phyloP scores from a whole-genome alignment of 1,284 basidiomycete species.

The Ustilago tritici region DNA sequence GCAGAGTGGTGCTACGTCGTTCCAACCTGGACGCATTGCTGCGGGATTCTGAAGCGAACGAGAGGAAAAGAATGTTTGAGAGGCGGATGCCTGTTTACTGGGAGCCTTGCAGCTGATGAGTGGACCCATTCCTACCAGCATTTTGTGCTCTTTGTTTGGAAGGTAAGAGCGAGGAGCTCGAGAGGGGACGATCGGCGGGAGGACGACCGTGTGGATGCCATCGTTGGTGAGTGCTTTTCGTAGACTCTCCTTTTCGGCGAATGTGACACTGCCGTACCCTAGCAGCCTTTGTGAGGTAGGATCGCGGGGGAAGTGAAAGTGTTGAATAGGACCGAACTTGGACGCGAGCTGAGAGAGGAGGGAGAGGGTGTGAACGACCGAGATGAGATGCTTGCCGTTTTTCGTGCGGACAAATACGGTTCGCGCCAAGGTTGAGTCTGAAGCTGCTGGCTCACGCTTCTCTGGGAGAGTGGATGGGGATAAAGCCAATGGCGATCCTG shows the following conservation, averaged over 20 bases:
- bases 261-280: slow-evolving; percentile 49
- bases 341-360: slow-evolving; percentile 37
- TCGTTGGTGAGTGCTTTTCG: slow-evolving; percentile 40
- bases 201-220: slow-evolving; percentile 27
- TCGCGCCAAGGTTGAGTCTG: slow-evolving; percentile 16
- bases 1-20: slow-evolving; percentile 39
- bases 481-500: background rate
- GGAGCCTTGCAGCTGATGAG: slow-evolving; percentile 34
- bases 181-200: slow-evolving; percentile 41
- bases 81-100: slow-evolving; percentile 7
- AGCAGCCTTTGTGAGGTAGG: slow-evolving; percentile 25
- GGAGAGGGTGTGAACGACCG: slow-evolving; percentile 46
- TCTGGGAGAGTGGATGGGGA: background rate
- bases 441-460: background rate
- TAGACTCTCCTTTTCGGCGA: slow-evolving; percentile 29
- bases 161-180: slow-evolving; percentile 45
- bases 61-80: slow-evolving; percentile 21
- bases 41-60: slow-evolving; percentile 41
- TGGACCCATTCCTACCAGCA: slow-evolving; percentile 24
- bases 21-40: slow-evolving; percentile 45
- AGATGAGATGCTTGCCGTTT: slow-evolving; percentile 45
- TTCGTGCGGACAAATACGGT: slow-evolving; percentile 48
- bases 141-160: slow-evolving; percentile 30
- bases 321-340: slow-evolving; percentile 42
- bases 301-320: slow-evolving; percentile 51